A percentile compares a stretch with the other conserved stretches of the same genome.
Conservation (phyloP, 345 rosid species). For the Camelina hispida region DNA sequence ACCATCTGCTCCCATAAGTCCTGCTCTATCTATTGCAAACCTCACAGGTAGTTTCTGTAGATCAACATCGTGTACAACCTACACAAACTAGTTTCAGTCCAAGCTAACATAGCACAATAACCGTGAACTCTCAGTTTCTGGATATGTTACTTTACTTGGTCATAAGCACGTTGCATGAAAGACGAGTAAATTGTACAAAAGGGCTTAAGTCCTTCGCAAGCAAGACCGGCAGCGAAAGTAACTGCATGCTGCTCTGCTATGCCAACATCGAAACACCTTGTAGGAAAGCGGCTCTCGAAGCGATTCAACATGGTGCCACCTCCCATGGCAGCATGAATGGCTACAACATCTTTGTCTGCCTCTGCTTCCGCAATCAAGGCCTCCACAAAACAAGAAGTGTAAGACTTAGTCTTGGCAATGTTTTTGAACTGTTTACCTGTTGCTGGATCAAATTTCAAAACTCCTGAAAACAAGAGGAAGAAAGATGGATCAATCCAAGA, state of each 20-base stretch:
- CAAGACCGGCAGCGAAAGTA: neutral
- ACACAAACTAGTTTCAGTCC: slow-evolving; percentile 40
- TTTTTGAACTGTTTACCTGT: neutral
- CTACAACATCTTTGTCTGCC: neutral
- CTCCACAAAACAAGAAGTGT: neutral
- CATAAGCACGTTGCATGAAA: neutral
- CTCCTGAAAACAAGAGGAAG: neutral
- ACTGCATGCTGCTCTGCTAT: slow-evolving; percentile 2
- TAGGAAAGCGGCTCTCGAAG: neutral
- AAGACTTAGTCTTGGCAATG: neutral
- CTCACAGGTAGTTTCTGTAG: slow-evolving; percentile 91
- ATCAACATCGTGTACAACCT: slow-evolving; percentile 96
- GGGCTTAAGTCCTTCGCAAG: slow-evolving; percentile 3
- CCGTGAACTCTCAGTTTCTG: neutral
- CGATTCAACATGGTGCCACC: neutral
- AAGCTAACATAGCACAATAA: neutral
- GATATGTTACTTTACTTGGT: neutral
- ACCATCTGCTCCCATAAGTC: slow-evolving; percentile 95
- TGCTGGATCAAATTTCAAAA: neutral
- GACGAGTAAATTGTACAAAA: neutral
- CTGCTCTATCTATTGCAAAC: slow-evolving; percentile 96
- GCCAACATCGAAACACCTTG: slow-evolving; percentile 1
- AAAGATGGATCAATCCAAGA: neutral
- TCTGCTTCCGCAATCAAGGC: slow-evolving; percentile 3
- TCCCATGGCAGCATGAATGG: slow-evolving; percentile 1